A percentile compares a stretch with the other conserved stretches of the same genome.
Evolutionary conservation across 1,139 yeast genomes (phyloP).

Genomic region (Protomyces inundatus): DNA sequence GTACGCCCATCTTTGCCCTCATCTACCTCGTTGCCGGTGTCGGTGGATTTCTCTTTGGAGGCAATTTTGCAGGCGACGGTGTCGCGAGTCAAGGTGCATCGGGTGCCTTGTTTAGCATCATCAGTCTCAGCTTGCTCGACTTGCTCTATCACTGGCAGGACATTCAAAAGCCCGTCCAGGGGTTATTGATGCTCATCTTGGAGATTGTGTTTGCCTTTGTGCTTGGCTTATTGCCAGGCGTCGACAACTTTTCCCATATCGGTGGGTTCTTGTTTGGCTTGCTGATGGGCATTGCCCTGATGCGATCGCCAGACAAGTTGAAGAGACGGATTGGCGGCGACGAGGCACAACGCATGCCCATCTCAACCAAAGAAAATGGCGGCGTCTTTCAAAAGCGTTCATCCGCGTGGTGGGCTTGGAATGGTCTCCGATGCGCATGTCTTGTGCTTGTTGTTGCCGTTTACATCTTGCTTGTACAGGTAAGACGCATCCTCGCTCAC

Average conservation of each 20-base stretch:
- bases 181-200: constrained; percentile 48
- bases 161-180: constrained; percentile 43
- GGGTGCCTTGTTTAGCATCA: constrained; percentile 68
- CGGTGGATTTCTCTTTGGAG: constrained; percentile 64
- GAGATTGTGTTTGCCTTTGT: constrained; percentile 61
- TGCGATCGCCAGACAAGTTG: constrained; percentile 51
- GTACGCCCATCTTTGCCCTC: constrained; percentile 51
- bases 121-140: constrained; percentile 57
- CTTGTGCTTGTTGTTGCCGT: constrained; percentile 49
- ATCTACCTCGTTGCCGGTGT: constrained; percentile 62
- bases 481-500: constrained; percentile 48
- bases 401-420: constrained; percentile 52
- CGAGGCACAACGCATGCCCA: background rate
- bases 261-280: constrained; percentile 71
- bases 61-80: constrained; percentile 67
- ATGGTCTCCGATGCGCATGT: constrained; percentile 46
- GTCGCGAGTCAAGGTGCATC: constrained; percentile 68
- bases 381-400: constrained; percentile 37
- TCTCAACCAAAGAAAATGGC: constrained; percentile 25
- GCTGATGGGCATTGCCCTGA: constrained; percentile 48
- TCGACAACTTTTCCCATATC: constrained; percentile 70
- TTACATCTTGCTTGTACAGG: constrained; percentile 48
- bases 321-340: constrained; percentile 41
- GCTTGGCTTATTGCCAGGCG: constrained; percentile 65
- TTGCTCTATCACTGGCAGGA: constrained; percentile 53